These are phyloP conservation scores for Rhazya stricta DNA, from an alignment of 257 asterid species.

Conservation along the genomic window DNA sequence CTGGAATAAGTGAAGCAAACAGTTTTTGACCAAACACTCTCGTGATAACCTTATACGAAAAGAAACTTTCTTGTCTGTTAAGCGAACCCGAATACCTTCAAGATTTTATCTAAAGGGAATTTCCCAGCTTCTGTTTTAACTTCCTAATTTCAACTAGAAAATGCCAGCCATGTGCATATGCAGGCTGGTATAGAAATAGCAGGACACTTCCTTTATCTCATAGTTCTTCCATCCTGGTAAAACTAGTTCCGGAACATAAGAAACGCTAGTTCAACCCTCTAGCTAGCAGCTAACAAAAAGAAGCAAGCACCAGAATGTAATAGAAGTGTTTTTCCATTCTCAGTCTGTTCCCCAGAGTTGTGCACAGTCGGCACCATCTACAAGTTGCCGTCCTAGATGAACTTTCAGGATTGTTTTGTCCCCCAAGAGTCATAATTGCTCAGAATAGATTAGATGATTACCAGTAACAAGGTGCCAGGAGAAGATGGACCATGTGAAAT, in stretches of 20 bases:
- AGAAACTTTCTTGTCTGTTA: no score
- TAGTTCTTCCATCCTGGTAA: background rate
- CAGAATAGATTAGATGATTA: constrained; percentile 9
- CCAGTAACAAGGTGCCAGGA: constrained; percentile 55
- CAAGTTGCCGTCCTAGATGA: background rate
- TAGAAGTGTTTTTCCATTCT: background rate
- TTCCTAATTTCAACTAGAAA: background rate
- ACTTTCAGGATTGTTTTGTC: background rate
- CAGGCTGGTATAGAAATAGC: background rate
- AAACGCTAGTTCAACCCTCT: background rate
- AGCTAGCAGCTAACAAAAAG: background rate
- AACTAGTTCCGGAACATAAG: background rate
- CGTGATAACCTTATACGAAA: no score
- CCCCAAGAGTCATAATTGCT: background rate
- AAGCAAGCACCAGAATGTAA: background rate
- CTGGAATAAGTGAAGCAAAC: no score
- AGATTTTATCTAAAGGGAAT: no score
- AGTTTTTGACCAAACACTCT: no score
- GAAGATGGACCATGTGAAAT: constrained; percentile 81
- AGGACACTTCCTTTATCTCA: background rate
- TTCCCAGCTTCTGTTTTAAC: no score
- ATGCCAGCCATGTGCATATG: background rate
- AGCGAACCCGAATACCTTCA: no score
- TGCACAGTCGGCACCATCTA: background rate
- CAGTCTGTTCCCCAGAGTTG: background rate